phyloP scores from a whole-genome alignment of 2,329 filamentous ascomycete genomes.

The Nakataea oryzae region DNA sequence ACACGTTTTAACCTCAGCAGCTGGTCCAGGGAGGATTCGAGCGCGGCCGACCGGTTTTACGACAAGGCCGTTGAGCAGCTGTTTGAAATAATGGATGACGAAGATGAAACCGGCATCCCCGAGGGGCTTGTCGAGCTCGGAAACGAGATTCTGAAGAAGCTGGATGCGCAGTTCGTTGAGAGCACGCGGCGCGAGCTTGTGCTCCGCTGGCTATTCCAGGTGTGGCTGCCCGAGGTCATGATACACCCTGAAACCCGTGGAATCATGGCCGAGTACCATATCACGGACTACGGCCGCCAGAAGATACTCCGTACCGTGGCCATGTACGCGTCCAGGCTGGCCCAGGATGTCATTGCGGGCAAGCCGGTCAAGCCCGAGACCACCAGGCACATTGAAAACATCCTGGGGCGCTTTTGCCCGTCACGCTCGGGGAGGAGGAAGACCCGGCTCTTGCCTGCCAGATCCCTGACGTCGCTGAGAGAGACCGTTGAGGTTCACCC shows the following conservation, averaged over 20 bases:
- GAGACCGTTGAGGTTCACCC: conserved; percentile 72
- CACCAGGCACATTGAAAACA: conserved; percentile 60
- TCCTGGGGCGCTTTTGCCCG: conserved; percentile 53
- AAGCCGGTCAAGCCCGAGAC: conserved; percentile 41
- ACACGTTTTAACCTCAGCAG: conserved; percentile 61
- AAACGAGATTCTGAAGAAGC: conserved; percentile 69
- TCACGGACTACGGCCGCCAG: conserved; percentile 81
- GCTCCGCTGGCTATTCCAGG: conserved; percentile 84
- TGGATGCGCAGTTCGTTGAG: conserved; percentile 62
- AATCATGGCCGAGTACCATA: conserved; percentile 81
- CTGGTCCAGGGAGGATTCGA: conserved; percentile 69
- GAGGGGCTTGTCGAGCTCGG: conserved; percentile 76
- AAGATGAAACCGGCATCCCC: conserved; percentile 75
- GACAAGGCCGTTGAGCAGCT: conserved; percentile 68
- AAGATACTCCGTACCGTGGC: conserved; percentile 73
- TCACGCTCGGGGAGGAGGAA: conserved; percentile 35
- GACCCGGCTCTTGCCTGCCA: conserved; percentile 56
- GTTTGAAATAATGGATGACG: conserved; percentile 78
- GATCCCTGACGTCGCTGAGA: conserved; percentile 60
- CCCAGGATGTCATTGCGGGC: conserved; percentile 67
- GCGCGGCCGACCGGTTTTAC: conserved; percentile 82
- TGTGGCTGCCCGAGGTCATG: conserved; percentile 73
- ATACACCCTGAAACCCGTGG: conserved; percentile 77
- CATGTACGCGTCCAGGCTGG: conserved; percentile 66
- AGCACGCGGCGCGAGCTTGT: conserved; percentile 76